A percentile compares a stretch with the other conserved stretches of the same genome.
These are phyloP conservation scores for Camellia sinensis DNA, from an alignment of 148 eudicot genomes.

Conservation along the genomic window DNA sequence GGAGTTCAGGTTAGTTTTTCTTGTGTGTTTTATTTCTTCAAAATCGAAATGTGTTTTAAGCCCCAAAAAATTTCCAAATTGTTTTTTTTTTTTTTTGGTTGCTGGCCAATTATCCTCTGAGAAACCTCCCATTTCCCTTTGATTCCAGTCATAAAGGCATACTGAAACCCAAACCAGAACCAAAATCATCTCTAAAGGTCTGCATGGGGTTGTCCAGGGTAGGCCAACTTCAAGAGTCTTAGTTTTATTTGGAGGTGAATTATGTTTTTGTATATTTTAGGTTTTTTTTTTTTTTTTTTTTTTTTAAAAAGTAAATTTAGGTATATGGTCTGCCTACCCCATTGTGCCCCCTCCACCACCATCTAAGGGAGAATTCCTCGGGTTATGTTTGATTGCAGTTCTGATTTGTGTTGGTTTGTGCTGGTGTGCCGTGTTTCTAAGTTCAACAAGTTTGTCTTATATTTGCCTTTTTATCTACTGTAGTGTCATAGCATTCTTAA, in stretches of 20 bases:
- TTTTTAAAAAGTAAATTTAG: neutral
- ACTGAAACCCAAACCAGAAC: neutral
- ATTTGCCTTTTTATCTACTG: neutral
- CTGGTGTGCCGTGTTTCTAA: neutral
- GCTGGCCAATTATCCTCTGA: neutral
- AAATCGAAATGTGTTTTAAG: neutral
- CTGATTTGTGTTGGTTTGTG: neutral
- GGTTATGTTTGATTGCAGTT: neutral
- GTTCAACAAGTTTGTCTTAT: neutral
- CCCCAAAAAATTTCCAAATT: neutral
- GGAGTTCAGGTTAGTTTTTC: conserved; percentile 83
- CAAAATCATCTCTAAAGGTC: neutral
- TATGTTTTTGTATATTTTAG: too few relatives aligned
- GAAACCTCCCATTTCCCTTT: neutral
- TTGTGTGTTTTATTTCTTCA: neutral
- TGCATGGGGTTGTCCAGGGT: neutral
- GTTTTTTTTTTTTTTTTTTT: neutral
- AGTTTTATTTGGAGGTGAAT: neutral
- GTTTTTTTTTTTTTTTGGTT: neutral
- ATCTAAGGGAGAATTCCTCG: neutral
- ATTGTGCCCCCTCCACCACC: neutral
- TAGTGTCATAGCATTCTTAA: neutral
- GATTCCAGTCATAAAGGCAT: neutral
- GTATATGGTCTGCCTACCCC: neutral
- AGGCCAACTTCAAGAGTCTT: neutral